Conservation (phyloP, 768 basidiomycete genomes). For the Boletus rufocinnamomeus region DNA sequence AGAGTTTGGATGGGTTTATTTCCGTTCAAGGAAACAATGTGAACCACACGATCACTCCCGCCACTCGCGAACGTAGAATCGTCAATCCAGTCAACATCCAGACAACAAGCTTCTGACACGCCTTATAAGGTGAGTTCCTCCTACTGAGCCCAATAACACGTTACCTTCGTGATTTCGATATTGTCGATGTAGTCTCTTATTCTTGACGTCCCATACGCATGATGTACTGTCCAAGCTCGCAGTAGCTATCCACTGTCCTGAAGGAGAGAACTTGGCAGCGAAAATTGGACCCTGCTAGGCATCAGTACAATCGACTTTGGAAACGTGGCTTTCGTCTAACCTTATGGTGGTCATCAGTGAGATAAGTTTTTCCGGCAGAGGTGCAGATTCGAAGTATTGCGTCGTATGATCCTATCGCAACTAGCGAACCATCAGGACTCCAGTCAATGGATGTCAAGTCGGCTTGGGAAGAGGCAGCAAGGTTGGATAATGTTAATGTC, state of each 20-base stretch:
- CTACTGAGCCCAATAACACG: constrained; percentile 7
- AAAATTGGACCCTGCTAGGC: constrained; percentile 73
- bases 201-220: constrained; percentile 76
- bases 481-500: constrained; percentile 48
- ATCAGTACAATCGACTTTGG: constrained; percentile 19
- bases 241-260: constrained; percentile 70
- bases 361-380: constrained; percentile 60
- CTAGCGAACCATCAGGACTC: constrained; percentile 69
- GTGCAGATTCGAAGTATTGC: constrained; percentile 68
- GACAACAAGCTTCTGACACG: constrained; percentile 60
- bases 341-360: constrained; percentile 64
- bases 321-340: constrained; percentile 39
- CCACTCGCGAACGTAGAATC: constrained; percentile 71
- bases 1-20: constrained; percentile 60
- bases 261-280: constrained; percentile 71
- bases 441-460: constrained; percentile 81
- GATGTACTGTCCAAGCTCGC: constrained; percentile 78
- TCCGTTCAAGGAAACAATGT: constrained; percentile 58
- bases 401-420: constrained; percentile 81
- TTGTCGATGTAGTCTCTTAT: constrained; percentile 60
- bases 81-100: constrained; percentile 81
- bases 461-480: constrained; percentile 46
- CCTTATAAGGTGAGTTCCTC: constrained; percentile 8
- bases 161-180: constrained; percentile 68
- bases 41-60: constrained; percentile 66